These are phyloP conservation scores for Talaromyces ruber DNA, from an alignment of 495 filamentous ascomycete genomes.

Conservation along the genomic window DNA sequence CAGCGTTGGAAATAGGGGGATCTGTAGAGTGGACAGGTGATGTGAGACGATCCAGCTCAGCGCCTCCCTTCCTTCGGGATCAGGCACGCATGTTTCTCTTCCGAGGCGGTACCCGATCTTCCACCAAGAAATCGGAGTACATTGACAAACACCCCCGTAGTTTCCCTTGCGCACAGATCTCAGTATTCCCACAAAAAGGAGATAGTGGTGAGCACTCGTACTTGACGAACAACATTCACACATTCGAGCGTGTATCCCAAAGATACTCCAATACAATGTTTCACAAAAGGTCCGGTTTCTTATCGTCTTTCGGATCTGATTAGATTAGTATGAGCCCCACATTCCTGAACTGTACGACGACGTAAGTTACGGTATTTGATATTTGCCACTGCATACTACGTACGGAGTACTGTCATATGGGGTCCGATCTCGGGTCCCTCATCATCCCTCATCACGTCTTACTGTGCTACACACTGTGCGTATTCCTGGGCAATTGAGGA, in stretches of 20 bases:
- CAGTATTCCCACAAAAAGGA: too few relatives aligned
- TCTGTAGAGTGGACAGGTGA: not conserved
- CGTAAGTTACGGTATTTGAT: not conserved
- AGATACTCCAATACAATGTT: not conserved
- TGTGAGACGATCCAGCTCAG: not conserved
- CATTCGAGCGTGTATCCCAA: too few relatives aligned
- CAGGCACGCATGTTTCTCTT: not conserved
- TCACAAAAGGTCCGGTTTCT: not conserved
- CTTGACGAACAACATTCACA: too few relatives aligned
- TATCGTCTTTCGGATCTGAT: conserved; percentile 2
- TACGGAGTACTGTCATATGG: not conserved
- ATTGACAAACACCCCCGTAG: not conserved
- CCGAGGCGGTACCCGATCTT: not conserved
- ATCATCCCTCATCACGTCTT: too few relatives aligned
- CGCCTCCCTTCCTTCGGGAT: not conserved
- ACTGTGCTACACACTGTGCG: too few relatives aligned
- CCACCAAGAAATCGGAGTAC: not conserved
- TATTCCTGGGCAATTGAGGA: too few relatives aligned
- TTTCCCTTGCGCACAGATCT: too few relatives aligned
- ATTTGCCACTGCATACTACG: not conserved
- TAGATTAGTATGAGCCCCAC: not conserved
- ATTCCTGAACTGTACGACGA: not conserved
- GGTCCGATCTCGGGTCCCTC: not conserved
- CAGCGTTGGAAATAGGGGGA: not conserved
- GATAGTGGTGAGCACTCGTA: too few relatives aligned